Evolutionary conservation across 106 monocot genomes (phyloP), one percentile per base, ranked within the genome.

Genomic region (Gastrodia elata): DNA sequence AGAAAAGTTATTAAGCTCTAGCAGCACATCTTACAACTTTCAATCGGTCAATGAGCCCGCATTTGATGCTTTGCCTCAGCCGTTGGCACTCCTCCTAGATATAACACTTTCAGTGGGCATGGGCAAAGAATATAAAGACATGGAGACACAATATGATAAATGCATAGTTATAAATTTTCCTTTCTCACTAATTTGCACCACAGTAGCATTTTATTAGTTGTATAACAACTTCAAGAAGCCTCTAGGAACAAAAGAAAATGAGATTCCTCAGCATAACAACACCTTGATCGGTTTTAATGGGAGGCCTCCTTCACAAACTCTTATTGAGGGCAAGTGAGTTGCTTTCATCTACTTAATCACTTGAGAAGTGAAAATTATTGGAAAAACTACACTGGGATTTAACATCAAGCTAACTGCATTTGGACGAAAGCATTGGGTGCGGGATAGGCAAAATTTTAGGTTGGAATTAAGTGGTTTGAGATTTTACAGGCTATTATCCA

Each of bases 21-120:
- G 26, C 20, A 34, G n/a, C 71, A 32, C 32, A 49, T 49, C 73
- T 81, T 87, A 97, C 97, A 86, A 97, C 93, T 72, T 83, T 97
- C 28, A 93, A 75, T 38, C 82, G 85, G 41, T 74, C 68, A 68
- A 93, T 84, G 16, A 93, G 71, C 39, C 93, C 93, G 75, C 87
- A 90, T 80, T 88, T 97, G 24, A 97, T 88, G 88, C 97, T 97
- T 72, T 93, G 97, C 27, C 97, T 74, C 37, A 97, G 85, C 11
- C 93, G 82, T 38, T 83, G 87, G 77, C 97, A 97, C 75, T 97
- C 97, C 76, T 97, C 97, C 97, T 97, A 74, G 25, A 81, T 72
- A 67, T 11, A 65, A 52, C 57, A 73, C 27, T 80, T 67, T 67
- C 20, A 67, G 20, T n/a, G 67, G 8, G 37, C 3, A 67, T 67